phyloP scores from a whole-genome alignment of 345 rosid genomes.

The Hibiscus tridactylites region DNA sequence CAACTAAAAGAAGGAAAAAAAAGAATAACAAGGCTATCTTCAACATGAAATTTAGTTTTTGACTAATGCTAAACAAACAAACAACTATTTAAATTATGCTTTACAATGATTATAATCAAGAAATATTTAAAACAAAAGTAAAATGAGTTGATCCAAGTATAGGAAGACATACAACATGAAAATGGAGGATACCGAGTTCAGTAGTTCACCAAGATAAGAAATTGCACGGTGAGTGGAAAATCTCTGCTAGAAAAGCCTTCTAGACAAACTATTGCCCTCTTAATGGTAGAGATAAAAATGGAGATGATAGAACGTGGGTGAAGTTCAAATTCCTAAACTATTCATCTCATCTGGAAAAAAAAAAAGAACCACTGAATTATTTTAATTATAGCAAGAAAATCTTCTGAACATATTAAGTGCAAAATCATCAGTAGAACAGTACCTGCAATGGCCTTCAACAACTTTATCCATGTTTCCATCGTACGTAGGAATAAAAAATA shows the following conservation, averaged over 20 bases:
- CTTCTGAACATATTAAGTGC: not conserved
- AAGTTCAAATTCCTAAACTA: slow-evolving; percentile 11
- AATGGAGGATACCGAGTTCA: slow-evolving; percentile 42
- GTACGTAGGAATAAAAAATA: slow-evolving; percentile 85
- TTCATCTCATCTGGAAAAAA: slow-evolving; percentile 12
- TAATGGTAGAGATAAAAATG: not conserved
- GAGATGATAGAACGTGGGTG: slow-evolving; percentile 4
- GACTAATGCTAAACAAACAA: too few relatives aligned
- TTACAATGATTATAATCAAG: not conserved
- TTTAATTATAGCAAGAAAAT: not conserved
- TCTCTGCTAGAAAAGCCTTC: too few relatives aligned
- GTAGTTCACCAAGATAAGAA: slow-evolving; percentile 62
- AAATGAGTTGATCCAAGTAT: slow-evolving; percentile 33
- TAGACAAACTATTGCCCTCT: slow-evolving; percentile 9
- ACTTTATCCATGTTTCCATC: slow-evolving; percentile 99
- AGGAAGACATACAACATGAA: slow-evolving; percentile 54
- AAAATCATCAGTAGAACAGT: not conserved
- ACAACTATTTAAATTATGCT: too few relatives aligned
- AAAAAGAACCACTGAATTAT: not conserved
- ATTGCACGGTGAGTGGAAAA: slow-evolving; percentile 76
- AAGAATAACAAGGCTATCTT: too few relatives aligned
- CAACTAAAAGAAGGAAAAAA: too few relatives aligned
- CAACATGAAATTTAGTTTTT: too few relatives aligned
- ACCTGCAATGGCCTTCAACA: slow-evolving; percentile 99
- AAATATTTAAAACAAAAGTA: not conserved